A percentile compares a stretch with the other conserved stretches of the same genome.
Conservation (phyloP, 2,329 filamentous ascomycete species). For the Pyrenochaeta sp. region DNA sequence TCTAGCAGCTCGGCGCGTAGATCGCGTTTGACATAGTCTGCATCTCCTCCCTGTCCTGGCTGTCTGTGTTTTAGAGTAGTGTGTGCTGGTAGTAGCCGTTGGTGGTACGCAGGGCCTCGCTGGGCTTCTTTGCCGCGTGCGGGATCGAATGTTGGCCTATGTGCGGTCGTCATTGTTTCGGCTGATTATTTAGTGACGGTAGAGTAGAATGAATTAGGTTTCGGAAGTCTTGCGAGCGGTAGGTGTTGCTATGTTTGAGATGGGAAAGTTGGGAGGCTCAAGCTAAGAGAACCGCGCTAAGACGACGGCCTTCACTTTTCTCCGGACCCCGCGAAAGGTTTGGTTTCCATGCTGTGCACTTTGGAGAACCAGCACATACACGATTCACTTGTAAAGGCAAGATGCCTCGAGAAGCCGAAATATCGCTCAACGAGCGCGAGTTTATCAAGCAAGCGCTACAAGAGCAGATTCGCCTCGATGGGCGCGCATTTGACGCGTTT, state of each 20-base stretch:
- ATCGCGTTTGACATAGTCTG: slow-evolving; percentile 75
- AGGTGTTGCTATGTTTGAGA: slow-evolving; percentile 10
- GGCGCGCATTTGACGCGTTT: slow-evolving; percentile 81
- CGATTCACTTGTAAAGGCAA: slow-evolving; percentile 28
- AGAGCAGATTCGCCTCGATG: slow-evolving; percentile 84
- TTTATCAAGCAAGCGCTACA: slow-evolving; percentile 86
- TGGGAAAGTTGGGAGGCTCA: slow-evolving; percentile 18
- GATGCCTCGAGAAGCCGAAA: slow-evolving; percentile 93
- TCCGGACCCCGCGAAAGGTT: slow-evolving; percentile 22
- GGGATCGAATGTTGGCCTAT: slow-evolving; percentile 95
- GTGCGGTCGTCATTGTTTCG: slow-evolving; percentile 62
- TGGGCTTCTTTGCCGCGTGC: slow-evolving; percentile 95
- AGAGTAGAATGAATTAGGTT: slow-evolving; percentile 10
- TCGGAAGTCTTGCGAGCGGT: slow-evolving; percentile 43
- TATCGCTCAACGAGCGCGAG: slow-evolving; percentile 85
- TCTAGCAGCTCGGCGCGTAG: slow-evolving; percentile 88
- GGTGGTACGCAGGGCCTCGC: slow-evolving; percentile 92
- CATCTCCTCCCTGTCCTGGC: slow-evolving; percentile 87
- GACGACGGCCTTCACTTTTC: slow-evolving; percentile 22
- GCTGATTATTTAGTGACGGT: neutral
- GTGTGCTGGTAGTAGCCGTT: slow-evolving; percentile 91
- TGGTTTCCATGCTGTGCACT: neutral
- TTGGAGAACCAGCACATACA: slow-evolving; percentile 14
- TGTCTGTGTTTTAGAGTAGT: slow-evolving; percentile 85
- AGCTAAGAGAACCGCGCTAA: slow-evolving; percentile 21